Evolutionary conservation across 129 eudicot species (phyloP).

Genomic region (Lonicera japonica): DNA sequence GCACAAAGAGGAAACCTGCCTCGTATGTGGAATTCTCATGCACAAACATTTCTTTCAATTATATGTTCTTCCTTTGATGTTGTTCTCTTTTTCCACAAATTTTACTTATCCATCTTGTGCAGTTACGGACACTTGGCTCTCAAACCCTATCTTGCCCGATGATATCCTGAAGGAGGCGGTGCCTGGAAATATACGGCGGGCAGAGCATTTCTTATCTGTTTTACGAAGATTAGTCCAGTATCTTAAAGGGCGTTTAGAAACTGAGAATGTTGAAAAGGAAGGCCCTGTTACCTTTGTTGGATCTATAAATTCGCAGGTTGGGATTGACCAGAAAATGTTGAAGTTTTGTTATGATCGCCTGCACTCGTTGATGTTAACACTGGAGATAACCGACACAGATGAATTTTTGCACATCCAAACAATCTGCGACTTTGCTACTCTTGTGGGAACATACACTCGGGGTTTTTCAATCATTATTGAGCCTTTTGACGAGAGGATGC

Average conservation of each 20-base stretch:
- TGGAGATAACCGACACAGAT: conserved; percentile 92
- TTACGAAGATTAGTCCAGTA: conserved; percentile 91
- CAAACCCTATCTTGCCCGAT: conserved; percentile 88
- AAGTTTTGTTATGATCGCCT: conserved; percentile 90
- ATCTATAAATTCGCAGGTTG: conserved; percentile 68
- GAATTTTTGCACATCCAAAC: conserved; percentile 89
- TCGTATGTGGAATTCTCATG: conserved; percentile 34
- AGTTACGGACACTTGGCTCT: conserved; percentile 88
- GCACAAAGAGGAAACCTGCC: conserved; percentile 88
- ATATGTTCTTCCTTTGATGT: not conserved
- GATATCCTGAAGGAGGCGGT: conserved; percentile 95
- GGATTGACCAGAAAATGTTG: conserved; percentile 90
- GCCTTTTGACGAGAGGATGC: conserved; percentile 98
- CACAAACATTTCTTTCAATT: not conserved
- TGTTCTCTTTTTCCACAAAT: not conserved
- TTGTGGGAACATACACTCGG: conserved; percentile 86
- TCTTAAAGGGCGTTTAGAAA: conserved; percentile 67
- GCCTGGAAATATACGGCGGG: conserved; percentile 90
- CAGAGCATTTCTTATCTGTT: conserved; percentile 88
- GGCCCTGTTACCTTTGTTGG: conserved; percentile 91
- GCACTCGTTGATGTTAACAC: conserved; percentile 81
- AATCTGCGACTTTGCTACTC: conserved; percentile 93
- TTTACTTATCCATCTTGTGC: conserved; percentile 8
- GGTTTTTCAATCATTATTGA: conserved; percentile 96
- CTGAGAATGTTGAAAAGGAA: conserved; percentile 90